Conservation (phyloP, 2,329 filamentous ascomycete species). For the Arthroderma sp. region DNA sequence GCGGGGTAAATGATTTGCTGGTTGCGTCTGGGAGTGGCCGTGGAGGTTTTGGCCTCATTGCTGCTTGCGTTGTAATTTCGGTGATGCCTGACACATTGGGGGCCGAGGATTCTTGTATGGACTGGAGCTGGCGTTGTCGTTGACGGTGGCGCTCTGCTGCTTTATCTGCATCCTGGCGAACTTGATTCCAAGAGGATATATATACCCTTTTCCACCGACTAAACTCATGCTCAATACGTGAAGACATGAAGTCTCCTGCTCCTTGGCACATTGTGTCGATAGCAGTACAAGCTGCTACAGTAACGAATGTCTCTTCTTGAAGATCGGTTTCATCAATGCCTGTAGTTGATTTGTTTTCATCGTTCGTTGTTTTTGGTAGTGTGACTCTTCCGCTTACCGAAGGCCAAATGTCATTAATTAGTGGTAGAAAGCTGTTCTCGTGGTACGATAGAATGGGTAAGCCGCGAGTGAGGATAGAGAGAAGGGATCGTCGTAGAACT, state of each 20-base stretch:
- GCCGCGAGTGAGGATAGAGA: conserved; percentile 62
- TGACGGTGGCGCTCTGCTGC: conserved; percentile 21
- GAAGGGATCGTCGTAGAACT: conserved; percentile 61
- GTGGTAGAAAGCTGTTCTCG: conserved; percentile 71
- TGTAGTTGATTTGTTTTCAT: conserved; percentile 33
- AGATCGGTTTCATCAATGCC: conserved; percentile 23
- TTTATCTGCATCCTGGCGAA: conserved; percentile 24
- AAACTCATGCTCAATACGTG: conserved; percentile 60
- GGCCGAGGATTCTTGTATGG: not conserved
- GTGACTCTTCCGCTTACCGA: conserved; percentile 42
- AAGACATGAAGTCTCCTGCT: conserved; percentile 69
- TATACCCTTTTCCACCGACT: conserved; percentile 31
- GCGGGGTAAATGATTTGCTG: conserved; percentile 24
- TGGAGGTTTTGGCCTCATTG: conserved; percentile 10
- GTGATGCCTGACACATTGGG: not conserved
- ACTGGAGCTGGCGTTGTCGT: conserved; percentile 6
- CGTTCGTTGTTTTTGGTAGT: conserved; percentile 38
- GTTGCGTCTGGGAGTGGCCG: conserved; percentile 10
- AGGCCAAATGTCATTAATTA: conserved; percentile 86
- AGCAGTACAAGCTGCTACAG: conserved; percentile 55
- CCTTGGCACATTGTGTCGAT: conserved; percentile 54
- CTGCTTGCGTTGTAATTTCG: not conserved
- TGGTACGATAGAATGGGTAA: conserved; percentile 59
- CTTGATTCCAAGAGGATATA: conserved; percentile 24
- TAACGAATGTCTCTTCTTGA: conserved; percentile 38